A percentile compares a stretch with the other conserved stretches of the same genome.
phyloP scores from a whole-genome alignment of 257 asterid species.

The Fraxinus cuspidata region DNA sequence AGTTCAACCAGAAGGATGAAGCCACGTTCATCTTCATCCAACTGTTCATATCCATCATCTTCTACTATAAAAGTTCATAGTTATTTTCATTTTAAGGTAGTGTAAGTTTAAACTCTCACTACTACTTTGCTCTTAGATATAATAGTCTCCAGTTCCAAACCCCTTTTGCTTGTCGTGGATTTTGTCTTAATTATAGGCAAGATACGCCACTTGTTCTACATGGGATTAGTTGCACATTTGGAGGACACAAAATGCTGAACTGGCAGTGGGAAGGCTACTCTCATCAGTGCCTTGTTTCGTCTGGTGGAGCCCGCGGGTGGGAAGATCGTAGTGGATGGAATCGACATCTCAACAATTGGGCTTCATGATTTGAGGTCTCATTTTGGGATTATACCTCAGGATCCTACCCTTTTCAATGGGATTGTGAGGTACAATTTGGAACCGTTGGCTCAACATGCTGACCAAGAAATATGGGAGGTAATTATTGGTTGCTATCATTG shows the following conservation, averaged over 20 bases:
- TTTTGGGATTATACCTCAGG: conserved; percentile 94
- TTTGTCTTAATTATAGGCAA: conserved; percentile 46
- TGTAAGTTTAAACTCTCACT: too few relatives aligned
- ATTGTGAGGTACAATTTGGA: conserved; percentile 88
- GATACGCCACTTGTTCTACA: conserved; percentile 82
- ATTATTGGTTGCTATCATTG: not conserved
- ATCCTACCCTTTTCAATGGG: conserved; percentile 90
- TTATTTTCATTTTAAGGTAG: too few relatives aligned
- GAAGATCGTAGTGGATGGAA: conserved; percentile 80
- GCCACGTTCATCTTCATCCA: too few relatives aligned
- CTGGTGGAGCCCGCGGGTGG: conserved; percentile 88
- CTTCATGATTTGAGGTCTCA: conserved; percentile 90
- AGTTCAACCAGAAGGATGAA: too few relatives aligned
- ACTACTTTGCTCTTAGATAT: too few relatives aligned
- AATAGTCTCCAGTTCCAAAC: too few relatives aligned
- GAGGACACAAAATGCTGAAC: conserved; percentile 86
- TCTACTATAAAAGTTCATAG: too few relatives aligned
- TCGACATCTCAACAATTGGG: conserved; percentile 71
- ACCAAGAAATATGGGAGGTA: conserved; percentile 90
- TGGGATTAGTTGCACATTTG: conserved; percentile 78
- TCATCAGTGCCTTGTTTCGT: conserved; percentile 84
- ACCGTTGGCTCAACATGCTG: conserved; percentile 73
- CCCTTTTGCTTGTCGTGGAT: too few relatives aligned
- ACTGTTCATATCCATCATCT: too few relatives aligned
- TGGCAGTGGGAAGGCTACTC: conserved; percentile 95